Conservation (phyloP, 371 early-diverging fungal genomes). For the Lichtheimia corymbifera region DNA sequence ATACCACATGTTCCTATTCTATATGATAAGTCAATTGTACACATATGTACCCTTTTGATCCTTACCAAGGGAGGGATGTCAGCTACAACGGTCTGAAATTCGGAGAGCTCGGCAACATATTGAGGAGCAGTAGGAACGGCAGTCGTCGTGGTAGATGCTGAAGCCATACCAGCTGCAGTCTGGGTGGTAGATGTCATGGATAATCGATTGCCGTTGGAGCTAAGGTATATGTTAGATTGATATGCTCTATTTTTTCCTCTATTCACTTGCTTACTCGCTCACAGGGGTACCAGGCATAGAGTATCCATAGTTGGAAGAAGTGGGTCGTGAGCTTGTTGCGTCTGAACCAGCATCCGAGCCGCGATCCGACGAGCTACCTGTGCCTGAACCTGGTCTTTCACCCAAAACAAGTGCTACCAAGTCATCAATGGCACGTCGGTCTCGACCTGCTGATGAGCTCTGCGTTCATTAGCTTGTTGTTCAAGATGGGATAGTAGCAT, state of each 20-base stretch:
- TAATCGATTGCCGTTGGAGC: slow-evolving; percentile 28
- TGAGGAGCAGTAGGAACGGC: slow-evolving; percentile 21
- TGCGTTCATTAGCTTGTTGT: not conserved
- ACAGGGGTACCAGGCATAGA: slow-evolving; percentile 48
- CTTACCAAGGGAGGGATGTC: slow-evolving; percentile 83
- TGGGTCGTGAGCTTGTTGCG: slow-evolving; percentile 41
- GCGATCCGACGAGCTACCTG: slow-evolving; percentile 45
- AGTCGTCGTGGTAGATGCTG: slow-evolving; percentile 14
- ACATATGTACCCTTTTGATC: not conserved
- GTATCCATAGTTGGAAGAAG: slow-evolving; percentile 44
- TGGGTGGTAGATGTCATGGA: slow-evolving; percentile 17
- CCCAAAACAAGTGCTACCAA: slow-evolving; percentile 82
- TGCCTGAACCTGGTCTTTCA: slow-evolving; percentile 64
- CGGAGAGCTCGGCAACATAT: slow-evolving; percentile 60
- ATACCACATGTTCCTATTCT: slow-evolving; percentile 79
- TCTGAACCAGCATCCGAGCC: slow-evolving; percentile 61
- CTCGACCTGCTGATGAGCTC: slow-evolving; percentile 15
- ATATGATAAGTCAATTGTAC: not conserved
- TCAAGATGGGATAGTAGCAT: not conserved
- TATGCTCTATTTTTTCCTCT: not conserved
- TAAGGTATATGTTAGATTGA: not conserved
- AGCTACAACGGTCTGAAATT: slow-evolving; percentile 68
- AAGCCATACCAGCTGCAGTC: not conserved
- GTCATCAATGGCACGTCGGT: slow-evolving; percentile 75
- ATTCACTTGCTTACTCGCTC: slow-evolving; percentile 33